These are phyloP conservation scores for Ceraceosorus bombacis DNA, from an alignment of 1,284 basidiomycete genomes.

Conservation along the genomic window DNA sequence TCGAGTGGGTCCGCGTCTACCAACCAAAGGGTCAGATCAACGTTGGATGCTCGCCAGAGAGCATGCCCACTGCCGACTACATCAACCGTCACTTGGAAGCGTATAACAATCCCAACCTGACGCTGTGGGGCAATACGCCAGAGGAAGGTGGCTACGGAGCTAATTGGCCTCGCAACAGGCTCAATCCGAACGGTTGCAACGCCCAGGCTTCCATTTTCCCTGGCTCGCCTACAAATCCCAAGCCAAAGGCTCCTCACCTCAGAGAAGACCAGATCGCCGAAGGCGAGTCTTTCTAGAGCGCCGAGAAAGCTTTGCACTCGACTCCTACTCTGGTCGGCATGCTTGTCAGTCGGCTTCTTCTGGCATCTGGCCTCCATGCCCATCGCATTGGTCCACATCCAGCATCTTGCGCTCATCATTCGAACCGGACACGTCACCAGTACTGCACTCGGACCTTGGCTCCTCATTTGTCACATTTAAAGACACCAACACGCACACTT, in stretches of 20 bases:
- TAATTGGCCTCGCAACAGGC: background rate
- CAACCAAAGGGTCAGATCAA: constrained; percentile 36
- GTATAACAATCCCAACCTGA: constrained; percentile 41
- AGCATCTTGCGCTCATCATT: no score
- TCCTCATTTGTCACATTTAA: no score
- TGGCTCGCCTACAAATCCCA: constrained; percentile 10
- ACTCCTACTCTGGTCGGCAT: no score
- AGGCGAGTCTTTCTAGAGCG: no score
- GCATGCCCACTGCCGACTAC: constrained; percentile 37
- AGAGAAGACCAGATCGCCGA: constrained; percentile 5
- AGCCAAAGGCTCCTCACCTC: constrained; percentile 12
- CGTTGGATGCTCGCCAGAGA: constrained; percentile 47
- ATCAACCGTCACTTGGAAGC: constrained; percentile 40
- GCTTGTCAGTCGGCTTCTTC: no score
- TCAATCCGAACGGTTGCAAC: constrained; percentile 15
- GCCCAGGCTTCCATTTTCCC: constrained; percentile 11
- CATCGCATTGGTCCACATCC: no score
- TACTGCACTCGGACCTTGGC: no score
- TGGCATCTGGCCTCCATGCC: no score
- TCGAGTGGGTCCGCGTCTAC: constrained; percentile 29
- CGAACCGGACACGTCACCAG: no score
- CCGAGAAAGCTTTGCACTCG: no score
- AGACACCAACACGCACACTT: no score
- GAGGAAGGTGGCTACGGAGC: constrained; percentile 31
- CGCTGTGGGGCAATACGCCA: constrained; percentile 33